Percentiles rank a stretch among this genome's conserved stretches.
Conservation (phyloP, 768 basidiomycete genomes). For the Flagelloscypha sp. region DNA sequence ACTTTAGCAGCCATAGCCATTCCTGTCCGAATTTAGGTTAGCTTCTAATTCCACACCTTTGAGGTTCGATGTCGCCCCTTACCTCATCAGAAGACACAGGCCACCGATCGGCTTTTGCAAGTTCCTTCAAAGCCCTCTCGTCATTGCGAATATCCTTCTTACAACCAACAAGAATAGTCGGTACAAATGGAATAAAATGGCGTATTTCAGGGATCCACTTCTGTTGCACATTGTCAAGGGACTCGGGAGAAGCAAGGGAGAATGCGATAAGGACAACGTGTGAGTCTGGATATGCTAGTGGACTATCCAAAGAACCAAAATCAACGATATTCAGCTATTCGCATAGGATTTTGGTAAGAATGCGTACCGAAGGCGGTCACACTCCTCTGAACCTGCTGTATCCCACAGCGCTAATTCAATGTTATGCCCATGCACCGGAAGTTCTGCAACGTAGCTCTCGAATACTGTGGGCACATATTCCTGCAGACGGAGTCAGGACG, state of each 20-base stretch:
- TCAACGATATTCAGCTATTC: too few species aligned
- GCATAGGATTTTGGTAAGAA: too few species aligned
- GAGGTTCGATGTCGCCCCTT: too few species aligned
- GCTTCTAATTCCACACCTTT: too few species aligned
- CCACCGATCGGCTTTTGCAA: too few species aligned
- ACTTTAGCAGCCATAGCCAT: too few species aligned
- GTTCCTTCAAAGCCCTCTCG: too few species aligned
- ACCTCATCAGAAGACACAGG: too few species aligned
- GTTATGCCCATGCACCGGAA: conserved; percentile 96
- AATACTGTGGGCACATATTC: conserved; percentile 99
- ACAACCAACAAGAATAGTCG: conserved; percentile 55
- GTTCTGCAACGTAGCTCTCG: conserved; percentile 99
- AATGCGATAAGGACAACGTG: conserved; percentile 99
- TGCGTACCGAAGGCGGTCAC: conserved; percentile 95
- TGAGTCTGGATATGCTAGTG: conserved; percentile 97
- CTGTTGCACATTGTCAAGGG: conserved; percentile 99
- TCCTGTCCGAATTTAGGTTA: too few species aligned
- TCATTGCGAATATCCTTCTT: conserved; percentile 26
- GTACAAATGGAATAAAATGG: conserved; percentile 65
- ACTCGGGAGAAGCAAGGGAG: conserved; percentile 95
- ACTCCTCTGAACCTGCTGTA: conserved; percentile 99
- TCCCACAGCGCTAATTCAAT: conserved; percentile 99
- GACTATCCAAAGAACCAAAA: conserved; percentile 26
- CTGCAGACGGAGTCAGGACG: too few species aligned
- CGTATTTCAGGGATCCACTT: conserved; percentile 80